Evolutionary conservation across 75 land plant genomes (phyloP), one percentile per base, ranked within the genome.

Genomic region (Ceratopteris richardii): DNA sequence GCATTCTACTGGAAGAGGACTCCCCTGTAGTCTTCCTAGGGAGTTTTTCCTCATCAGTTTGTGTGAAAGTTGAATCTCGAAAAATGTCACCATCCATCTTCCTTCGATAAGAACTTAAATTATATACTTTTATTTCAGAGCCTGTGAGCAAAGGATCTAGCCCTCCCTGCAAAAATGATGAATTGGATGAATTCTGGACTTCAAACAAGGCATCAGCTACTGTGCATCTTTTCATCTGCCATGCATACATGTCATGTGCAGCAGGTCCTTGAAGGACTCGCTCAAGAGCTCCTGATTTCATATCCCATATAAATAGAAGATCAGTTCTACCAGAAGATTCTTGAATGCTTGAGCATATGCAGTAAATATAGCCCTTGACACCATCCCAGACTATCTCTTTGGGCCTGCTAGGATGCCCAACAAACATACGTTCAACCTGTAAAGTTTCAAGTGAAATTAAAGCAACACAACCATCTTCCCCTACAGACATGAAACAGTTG

Each of bases 221-320:
- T 7, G 63, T 31, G 42, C 56, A 73, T 48, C 47, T 52, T 50
- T 70, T 46, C 37, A 77, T 48, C 13, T 79, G 71, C 54, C 59
- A 75, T 33, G 74, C 61, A 64, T 78, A 79, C 79, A 91, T 75
- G 21, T 86, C 81, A 54, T 78, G 79, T 30, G 92, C 79, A 50
- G 88, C 83, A 40, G 84, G 29, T 0, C 97, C 97, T 37, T 76
- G 81, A 61, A 91, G 74, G 51, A 84, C 61, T 3, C 93, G 69
- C 61, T 91, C 97, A 30, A 79, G 63, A 58, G 82, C 79, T 72
- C 97, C 97, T 24, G 97, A 81, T 47, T 87, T 86, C 1, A 87
- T 64, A 63, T 91, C 97, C 97, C 97, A 91, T 23, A 91, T 66
- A 60, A 67, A 80, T 21, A 91, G 57, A 61, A 70, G 57, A 69